A percentile compares a stretch with the other conserved stretches of the same genome.
phyloP scores from a whole-genome alignment of 1,139 yeast species.

The Yamadazyma diddensiae region DNA sequence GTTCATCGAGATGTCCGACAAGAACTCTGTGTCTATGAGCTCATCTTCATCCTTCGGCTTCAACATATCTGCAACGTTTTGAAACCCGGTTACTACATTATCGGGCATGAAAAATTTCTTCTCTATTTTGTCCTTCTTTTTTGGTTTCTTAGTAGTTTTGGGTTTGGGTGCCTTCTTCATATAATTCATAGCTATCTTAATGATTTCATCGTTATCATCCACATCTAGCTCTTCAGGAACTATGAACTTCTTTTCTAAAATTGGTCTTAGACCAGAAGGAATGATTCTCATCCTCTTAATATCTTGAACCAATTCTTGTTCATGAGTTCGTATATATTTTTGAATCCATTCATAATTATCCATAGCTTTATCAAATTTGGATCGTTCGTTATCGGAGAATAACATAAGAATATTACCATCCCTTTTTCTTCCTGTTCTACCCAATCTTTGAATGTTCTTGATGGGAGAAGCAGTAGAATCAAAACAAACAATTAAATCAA shows the following conservation, averaged over 20 bases:
- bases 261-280: conserved; percentile 56
- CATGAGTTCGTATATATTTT: conserved; percentile 48
- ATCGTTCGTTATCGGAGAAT: conserved; percentile 74
- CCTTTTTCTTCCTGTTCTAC: conserved; percentile 94
- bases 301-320: conserved; percentile 35
- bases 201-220: conserved; percentile 67
- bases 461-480: conserved; percentile 95
- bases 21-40: conserved; percentile 7
- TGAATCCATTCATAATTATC: conserved; percentile 81
- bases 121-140: conserved; percentile 21
- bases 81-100: conserved; percentile 68
- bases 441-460: conserved; percentile 92
- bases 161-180: conserved; percentile 23
- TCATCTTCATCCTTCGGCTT: conserved; percentile 12
- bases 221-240: conserved; percentile 65
- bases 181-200: conserved; percentile 56
- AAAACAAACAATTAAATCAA: conserved; percentile 86
- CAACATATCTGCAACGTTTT: conserved; percentile 52
- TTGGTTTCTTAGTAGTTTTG: conserved; percentile 9
- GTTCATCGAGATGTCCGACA: conserved; percentile 2
- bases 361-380: conserved; percentile 81
- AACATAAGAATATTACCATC: conserved; percentile 81
- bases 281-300: conserved; percentile 60
- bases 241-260: conserved; percentile 53
- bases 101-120: conserved; percentile 75